phyloP scores from a whole-genome alignment of 768 basidiomycete genomes.

The Boletus rubropictus region DNA sequence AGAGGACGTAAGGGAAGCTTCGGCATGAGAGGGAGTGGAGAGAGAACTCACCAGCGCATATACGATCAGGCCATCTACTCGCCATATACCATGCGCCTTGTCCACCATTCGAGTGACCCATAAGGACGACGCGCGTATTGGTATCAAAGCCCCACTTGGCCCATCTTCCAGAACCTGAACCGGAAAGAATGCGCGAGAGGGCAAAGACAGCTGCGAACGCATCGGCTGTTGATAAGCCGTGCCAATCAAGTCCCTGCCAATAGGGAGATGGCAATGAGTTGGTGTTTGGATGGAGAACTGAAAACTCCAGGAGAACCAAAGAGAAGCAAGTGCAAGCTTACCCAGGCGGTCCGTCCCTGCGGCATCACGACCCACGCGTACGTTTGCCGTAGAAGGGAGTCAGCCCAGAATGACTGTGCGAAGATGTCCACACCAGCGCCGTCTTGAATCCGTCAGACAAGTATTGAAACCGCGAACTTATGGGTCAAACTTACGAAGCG shows the following conservation, averaged over 20 bases:
- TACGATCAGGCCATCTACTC: conserved; percentile 69
- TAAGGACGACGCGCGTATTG: conserved; percentile 49
- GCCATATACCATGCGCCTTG: conserved; percentile 84
- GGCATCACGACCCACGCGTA: conserved; percentile 77
- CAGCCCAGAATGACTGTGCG: conserved; percentile 49
- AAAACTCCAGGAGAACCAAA: no score
- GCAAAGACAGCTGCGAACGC: conserved; percentile 60
- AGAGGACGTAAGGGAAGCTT: neutral
- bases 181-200: conserved; percentile 42
- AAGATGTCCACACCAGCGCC: conserved; percentile 82
- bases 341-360: conserved; percentile 82
- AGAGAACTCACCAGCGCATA: conserved; percentile 48
- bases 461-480: neutral
- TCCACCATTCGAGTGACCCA: conserved; percentile 92
- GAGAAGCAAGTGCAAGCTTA: conserved; percentile 24
- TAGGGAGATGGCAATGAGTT: neutral
- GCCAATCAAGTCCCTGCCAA: conserved; percentile 84
- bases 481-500: conserved; percentile 46
- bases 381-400: conserved; percentile 52
- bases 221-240: conserved; percentile 72
- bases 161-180: conserved; percentile 31
- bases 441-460: conserved; percentile 40
- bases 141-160: conserved; percentile 35
- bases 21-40: neutral
- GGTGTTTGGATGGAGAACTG: neutral